Evolutionary conservation across 148 eudicot species (phyloP).

Genomic region (Vaccinium macrocarpon): DNA sequence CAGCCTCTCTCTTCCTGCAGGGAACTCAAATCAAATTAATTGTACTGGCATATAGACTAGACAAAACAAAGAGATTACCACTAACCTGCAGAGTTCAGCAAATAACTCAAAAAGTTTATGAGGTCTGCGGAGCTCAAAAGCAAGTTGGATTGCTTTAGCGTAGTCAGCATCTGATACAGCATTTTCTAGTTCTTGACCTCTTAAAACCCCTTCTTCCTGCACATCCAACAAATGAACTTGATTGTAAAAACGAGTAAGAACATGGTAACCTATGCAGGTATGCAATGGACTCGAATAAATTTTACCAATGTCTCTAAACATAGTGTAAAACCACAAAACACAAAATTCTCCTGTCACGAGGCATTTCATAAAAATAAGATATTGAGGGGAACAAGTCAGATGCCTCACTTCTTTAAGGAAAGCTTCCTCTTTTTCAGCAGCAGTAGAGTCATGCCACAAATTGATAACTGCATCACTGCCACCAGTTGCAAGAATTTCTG

Average conservation of each 20-base stretch:
- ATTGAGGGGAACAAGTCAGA: background rate
- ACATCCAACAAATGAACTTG: conserved; percentile 21
- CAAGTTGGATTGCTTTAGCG: conserved; percentile 79
- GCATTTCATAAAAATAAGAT: background rate
- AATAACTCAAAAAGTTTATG: conserved; percentile 87
- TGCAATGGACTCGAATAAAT: background rate
- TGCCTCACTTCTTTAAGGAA: conserved; percentile 77
- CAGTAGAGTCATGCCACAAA: conserved; percentile 92
- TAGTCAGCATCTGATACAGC: conserved; percentile 84
- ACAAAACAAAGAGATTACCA: background rate
- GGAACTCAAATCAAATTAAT: conserved; percentile 14
- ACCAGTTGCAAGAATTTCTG: conserved; percentile 96
- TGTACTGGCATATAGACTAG: conserved; percentile 4
- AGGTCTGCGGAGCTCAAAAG: conserved; percentile 90
- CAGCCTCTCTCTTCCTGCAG: conserved; percentile 57
- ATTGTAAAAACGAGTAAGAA: conserved; percentile 7
- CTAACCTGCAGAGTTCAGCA: conserved; percentile 73
- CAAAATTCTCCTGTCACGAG: background rate
- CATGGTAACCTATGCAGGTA: background rate
- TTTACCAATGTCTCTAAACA: background rate
- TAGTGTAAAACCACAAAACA: background rate
- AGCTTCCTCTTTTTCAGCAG: conserved; percentile 87
- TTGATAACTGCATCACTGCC: conserved; percentile 91
- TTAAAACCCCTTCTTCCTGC: conserved; percentile 87
- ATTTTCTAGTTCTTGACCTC: conserved; percentile 91